Percentiles rank a stretch among this genome's conserved stretches.
Conservation (phyloP, 2,329 filamentous ascomycete species). For the Lecanoromycetidae sp. region DNA sequence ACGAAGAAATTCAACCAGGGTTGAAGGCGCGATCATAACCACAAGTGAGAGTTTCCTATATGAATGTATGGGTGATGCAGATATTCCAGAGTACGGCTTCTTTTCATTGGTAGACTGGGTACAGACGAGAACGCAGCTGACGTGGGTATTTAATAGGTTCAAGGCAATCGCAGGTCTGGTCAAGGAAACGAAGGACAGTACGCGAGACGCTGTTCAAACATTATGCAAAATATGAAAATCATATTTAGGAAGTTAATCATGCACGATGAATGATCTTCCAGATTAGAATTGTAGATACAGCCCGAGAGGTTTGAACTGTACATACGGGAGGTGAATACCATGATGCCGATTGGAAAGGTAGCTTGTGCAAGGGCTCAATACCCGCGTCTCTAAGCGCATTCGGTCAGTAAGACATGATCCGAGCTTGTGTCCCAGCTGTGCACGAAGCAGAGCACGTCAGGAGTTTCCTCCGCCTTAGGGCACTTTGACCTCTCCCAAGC, state of each 20-base stretch:
- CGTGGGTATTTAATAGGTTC: constrained; percentile 41
- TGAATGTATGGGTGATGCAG: constrained; percentile 76
- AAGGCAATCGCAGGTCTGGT: constrained; percentile 61
- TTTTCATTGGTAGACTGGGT: background rate
- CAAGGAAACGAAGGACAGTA: constrained; percentile 61
- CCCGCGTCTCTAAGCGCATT: too few species aligned
- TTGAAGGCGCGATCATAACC: constrained; percentile 26
- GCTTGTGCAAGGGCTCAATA: too few species aligned
- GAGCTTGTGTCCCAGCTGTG: background rate
- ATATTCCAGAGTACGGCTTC: constrained; percentile 40
- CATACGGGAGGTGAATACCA: too few species aligned
- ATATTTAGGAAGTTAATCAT: background rate
- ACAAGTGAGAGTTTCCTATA: constrained; percentile 84
- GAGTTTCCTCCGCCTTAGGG: too few species aligned
- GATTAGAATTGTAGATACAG: too few species aligned
- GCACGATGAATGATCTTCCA: background rate
- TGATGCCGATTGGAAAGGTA: background rate
- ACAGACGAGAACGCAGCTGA: background rate
- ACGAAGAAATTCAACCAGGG: background rate
- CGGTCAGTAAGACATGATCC: too few species aligned
- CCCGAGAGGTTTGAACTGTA: too few species aligned
- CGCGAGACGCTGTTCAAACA: constrained; percentile 53
- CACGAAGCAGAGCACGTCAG: too few species aligned
- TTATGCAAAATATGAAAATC: constrained; percentile 46
- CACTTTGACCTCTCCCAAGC: too few species aligned